A percentile compares a stretch with the other conserved stretches of the same genome.
These are phyloP conservation scores for Erodium maritimum DNA, from an alignment of 345 rosid genomes.

Conservation along the genomic window DNA sequence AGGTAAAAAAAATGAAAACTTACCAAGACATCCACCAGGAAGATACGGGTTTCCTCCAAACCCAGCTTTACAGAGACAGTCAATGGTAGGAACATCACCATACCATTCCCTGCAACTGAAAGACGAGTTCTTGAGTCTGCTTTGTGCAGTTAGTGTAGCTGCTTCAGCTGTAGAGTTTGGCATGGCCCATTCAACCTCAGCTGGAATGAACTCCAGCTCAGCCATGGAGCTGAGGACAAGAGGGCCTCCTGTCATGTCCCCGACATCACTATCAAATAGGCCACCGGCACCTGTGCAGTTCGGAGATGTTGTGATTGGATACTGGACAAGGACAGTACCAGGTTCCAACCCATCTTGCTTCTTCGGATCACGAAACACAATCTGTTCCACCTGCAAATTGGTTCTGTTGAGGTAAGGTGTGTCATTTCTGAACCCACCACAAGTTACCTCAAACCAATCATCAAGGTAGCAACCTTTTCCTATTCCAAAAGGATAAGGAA, in stretches of 20 bases:
- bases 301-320: neutral
- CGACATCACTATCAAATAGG: neutral
- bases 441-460: neutral
- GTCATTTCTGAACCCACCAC: neutral
- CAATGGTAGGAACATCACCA: neutral
- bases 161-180: neutral
- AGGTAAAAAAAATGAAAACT: neutral
- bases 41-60: neutral
- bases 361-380: neutral
- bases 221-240: conserved; percentile 1
- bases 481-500: neutral
- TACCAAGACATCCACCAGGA: neutral
- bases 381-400: neutral
- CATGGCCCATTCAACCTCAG: conserved; percentile 7
- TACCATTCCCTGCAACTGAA: neutral
- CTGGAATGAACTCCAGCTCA: conserved; percentile 5
- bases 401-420: neutral
- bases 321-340: neutral
- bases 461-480: neutral
- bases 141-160: neutral
- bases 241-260: neutral
- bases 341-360: neutral
- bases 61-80: neutral
- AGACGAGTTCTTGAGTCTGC: neutral
- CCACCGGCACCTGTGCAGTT: neutral